Conservation (phyloP, 2,329 filamentous ascomycete species). For the Aspergillus amoenus region DNA sequence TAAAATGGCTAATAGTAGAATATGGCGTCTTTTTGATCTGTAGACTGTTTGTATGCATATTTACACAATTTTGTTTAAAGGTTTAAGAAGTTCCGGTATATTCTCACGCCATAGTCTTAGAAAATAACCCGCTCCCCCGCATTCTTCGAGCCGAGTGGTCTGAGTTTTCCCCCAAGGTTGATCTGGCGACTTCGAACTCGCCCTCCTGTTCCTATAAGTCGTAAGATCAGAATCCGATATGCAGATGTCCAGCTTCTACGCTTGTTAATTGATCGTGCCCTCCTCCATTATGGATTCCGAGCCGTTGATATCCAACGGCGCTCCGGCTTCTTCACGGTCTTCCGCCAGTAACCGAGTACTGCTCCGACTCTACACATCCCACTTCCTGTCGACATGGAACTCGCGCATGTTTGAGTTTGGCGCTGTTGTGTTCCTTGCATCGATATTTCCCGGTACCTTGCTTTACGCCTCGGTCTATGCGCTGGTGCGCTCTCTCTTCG, state of each 20-base stretch:
- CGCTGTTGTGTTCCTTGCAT: slow-evolving; percentile 58
- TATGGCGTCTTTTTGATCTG: not conserved
- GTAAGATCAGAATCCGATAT: not conserved
- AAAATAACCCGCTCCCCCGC: slow-evolving; percentile 1
- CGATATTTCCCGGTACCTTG: slow-evolving; percentile 59
- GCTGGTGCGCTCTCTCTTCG: slow-evolving; percentile 57
- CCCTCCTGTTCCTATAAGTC: not conserved
- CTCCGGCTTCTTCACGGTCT: not conserved
- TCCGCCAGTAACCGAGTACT: slow-evolving; percentile 11
- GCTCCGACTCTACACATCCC: slow-evolving; percentile 55
- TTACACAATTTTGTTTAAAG: slow-evolving; percentile 1
- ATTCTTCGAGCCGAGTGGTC: not conserved
- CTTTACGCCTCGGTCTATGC: slow-evolving; percentile 70
- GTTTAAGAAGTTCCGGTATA: not conserved
- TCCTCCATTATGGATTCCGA: slow-evolving; percentile 5
- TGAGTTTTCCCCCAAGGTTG: not conserved
- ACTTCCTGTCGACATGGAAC: slow-evolving; percentile 65
- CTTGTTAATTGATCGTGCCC: not conserved
- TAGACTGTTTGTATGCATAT: slow-evolving; percentile 7
- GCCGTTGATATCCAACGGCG: not conserved
- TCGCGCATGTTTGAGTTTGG: slow-evolving; percentile 65
- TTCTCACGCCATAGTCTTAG: not conserved
- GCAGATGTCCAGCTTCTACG: not conserved
- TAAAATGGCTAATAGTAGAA: not conserved
- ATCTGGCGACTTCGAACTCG: not conserved